phyloP scores from a whole-genome alignment of 2,329 filamentous ascomycete species.

The Fusarium tuaranense region DNA sequence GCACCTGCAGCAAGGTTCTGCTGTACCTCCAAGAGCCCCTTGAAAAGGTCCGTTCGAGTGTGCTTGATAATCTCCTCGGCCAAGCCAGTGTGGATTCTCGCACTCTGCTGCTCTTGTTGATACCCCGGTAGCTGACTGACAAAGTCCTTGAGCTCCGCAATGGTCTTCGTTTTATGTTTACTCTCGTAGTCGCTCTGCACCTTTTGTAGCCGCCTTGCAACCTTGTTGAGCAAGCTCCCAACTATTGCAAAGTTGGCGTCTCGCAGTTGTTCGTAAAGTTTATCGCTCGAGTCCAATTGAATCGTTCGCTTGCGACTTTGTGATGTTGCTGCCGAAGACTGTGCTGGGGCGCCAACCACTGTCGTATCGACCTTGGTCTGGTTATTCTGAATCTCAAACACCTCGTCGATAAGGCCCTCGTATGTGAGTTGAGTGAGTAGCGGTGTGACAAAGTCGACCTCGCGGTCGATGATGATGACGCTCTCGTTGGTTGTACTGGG shows the following conservation, averaged over 20 bases:
- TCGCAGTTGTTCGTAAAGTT: slow-evolving; percentile 86
- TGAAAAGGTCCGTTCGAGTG: slow-evolving; percentile 90
- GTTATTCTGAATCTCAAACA: slow-evolving; percentile 91
- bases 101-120: slow-evolving; percentile 90
- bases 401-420: slow-evolving; percentile 93
- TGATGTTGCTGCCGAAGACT: slow-evolving; percentile 66
- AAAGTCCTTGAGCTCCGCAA: slow-evolving; percentile 92
- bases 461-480: slow-evolving; percentile 93
- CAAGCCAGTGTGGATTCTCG: slow-evolving; percentile 92
- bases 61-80: slow-evolving; percentile 96
- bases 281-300: slow-evolving; percentile 88
- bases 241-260: slow-evolving; percentile 97
- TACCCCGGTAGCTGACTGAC: slow-evolving; percentile 93
- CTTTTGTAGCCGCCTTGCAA: slow-evolving; percentile 84
- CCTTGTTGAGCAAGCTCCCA: slow-evolving; percentile 87
- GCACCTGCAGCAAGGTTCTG: slow-evolving; percentile 93
- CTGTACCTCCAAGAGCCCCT: slow-evolving; percentile 89
- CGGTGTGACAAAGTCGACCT: slow-evolving; percentile 92
- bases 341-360: slow-evolving; percentile 81
- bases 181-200: slow-evolving; percentile 92
- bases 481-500: slow-evolving; percentile 92
- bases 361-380: slow-evolving; percentile 93
- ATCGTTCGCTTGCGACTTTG: slow-evolving; percentile 86
- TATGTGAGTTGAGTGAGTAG: slow-evolving; percentile 96
- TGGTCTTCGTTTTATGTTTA: slow-evolving; percentile 87